Evolutionary conservation across 2,329 filamentous ascomycete species (phyloP).

Genomic region (Neodidymelliopsis sp.): DNA sequence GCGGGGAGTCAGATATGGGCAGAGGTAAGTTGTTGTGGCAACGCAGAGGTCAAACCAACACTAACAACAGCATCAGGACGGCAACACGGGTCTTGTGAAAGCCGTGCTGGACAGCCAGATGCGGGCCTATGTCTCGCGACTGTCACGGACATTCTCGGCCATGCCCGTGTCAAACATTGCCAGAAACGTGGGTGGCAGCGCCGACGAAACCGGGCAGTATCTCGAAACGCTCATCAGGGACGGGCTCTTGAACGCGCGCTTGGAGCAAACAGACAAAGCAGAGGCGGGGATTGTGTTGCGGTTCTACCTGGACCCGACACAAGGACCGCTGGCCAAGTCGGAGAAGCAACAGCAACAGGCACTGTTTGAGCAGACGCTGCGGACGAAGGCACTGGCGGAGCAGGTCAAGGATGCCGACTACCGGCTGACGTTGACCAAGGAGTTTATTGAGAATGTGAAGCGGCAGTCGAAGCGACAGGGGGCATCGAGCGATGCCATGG

Average conservation of each 20-base stretch:
- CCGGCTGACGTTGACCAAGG: conserved; percentile 64
- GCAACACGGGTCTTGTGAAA: conserved; percentile 73
- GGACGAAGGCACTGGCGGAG: conserved; percentile 59
- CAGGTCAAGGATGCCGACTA: conserved; percentile 63
- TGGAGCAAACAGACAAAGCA: conserved; percentile 54
- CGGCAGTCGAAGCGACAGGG: conserved; percentile 54
- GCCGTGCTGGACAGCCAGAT: conserved; percentile 76
- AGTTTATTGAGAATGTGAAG: conserved; percentile 63
- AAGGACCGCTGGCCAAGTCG: conserved; percentile 48
- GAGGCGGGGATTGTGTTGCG: conserved; percentile 59
- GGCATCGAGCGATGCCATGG: conserved; percentile 46
- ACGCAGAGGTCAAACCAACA: neutral
- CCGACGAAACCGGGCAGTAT: conserved; percentile 61
- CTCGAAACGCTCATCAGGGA: conserved; percentile 61
- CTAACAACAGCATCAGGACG: conserved; percentile 60
- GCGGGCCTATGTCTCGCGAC: conserved; percentile 75
- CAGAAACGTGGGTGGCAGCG: conserved; percentile 57
- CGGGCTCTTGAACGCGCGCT: conserved; percentile 59
- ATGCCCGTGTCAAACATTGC: conserved; percentile 64
- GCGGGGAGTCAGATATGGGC: conserved; percentile 67
- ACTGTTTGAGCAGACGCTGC: conserved; percentile 58
- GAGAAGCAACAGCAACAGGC: conserved; percentile 52
- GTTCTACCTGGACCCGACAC: conserved; percentile 55
- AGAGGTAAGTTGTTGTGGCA: conserved; percentile 52
- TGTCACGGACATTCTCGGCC: conserved; percentile 75